Base-by-base conservation (phyloP, 106 monocot genomes). In the Iris macrosiphon region DNA sequence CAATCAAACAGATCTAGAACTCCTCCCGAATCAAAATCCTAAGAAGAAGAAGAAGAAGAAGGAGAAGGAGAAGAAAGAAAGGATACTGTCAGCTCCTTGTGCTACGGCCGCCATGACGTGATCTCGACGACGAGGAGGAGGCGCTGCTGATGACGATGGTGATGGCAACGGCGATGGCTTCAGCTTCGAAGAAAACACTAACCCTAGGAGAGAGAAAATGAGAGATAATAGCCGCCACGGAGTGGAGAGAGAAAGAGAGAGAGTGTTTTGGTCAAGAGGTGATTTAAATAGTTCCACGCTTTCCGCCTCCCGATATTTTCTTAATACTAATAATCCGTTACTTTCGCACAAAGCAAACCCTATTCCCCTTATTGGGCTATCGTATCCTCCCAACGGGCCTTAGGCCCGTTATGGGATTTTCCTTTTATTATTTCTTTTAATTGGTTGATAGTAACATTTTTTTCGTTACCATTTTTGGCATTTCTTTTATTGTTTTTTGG, bases 41-140 rank as follows among this genome's bases (percentile, higher is more conserved):
- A 15, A 13, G 17, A 6, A 19, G 4, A 62, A 49, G n/a, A n/a
- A n/a, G 10, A 15, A 30, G 19, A 6, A 22, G 13, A 34, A 32
- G 4, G 4, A 19, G 16, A n/a, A n/a, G n/a, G n/a, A 22, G 0
- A 2, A 35, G 7, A 12, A 59, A 31, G 40, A 22, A 51, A 69
- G 68, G 59, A 75, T 75, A 75, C 75, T 45, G 10, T 75, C 75
- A 64, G 75, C 48, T 0, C 63, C 31, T 1, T 68, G 50, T 32
- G 69, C 45, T 15, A 52, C 75, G 43, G 75, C 40, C 33, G 75
- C 69, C 75, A 75, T 75, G 29, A 24, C 27, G 21, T 7, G 51
- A 67, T 28, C 52, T 32, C 30, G 13, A 43, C 23, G 21, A n/a
- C 31, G 20, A n/a, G 26, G 23, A 0, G 33, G 44, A 33, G 42